These are phyloP conservation scores for Ophiostoma sp. DNA, from an alignment of 2,329 filamentous ascomycete species.

Conservation along the genomic window DNA sequence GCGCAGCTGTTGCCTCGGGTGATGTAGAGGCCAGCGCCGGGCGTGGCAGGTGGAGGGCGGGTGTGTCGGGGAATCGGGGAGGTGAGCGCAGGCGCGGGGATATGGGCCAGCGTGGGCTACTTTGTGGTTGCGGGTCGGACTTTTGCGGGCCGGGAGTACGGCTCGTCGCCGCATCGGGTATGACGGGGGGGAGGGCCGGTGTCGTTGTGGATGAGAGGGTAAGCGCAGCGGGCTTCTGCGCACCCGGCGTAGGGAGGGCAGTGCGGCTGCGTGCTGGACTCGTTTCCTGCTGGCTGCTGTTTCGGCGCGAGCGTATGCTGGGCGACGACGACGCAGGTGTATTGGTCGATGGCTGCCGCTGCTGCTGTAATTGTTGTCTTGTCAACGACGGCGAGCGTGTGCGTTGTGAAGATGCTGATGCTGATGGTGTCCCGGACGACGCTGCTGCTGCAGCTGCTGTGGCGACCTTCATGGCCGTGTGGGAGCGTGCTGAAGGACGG, in stretches of 20 bases:
- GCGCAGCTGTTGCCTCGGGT: slow-evolving; percentile 36
- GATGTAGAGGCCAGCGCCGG: slow-evolving; percentile 40
- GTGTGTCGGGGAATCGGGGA: slow-evolving; percentile 53
- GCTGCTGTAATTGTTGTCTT: slow-evolving; percentile 37
- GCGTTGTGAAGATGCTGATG: slow-evolving; percentile 14
- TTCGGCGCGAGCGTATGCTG: no score
- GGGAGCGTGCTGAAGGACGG: slow-evolving; percentile 35
- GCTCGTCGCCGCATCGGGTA: slow-evolving; percentile 51
- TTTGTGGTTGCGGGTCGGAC: slow-evolving; percentile 45
- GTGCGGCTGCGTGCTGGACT: slow-evolving; percentile 51
- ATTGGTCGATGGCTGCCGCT: slow-evolving; percentile 57
- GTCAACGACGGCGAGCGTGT: slow-evolving; percentile 27
- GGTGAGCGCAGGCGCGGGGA: slow-evolving; percentile 74
- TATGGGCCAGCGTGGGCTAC: slow-evolving; percentile 66
- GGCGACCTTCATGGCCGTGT: slow-evolving; percentile 29
- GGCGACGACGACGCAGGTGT: no score
- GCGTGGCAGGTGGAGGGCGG: slow-evolving; percentile 48
- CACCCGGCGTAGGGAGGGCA: slow-evolving; percentile 54
- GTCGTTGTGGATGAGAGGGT: slow-evolving; percentile 63
- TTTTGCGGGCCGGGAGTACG: slow-evolving; percentile 63
- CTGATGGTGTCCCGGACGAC: slow-evolving; percentile 6
- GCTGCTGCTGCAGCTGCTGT: slow-evolving; percentile 31
- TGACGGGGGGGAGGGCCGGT: slow-evolving; percentile 57
- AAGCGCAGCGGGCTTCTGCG: slow-evolving; percentile 54
- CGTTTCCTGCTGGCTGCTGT: no score